phyloP scores from a whole-genome alignment of 2,329 filamentous ascomycete species.

The Zelopaecilomyces penicillatus region DNA sequence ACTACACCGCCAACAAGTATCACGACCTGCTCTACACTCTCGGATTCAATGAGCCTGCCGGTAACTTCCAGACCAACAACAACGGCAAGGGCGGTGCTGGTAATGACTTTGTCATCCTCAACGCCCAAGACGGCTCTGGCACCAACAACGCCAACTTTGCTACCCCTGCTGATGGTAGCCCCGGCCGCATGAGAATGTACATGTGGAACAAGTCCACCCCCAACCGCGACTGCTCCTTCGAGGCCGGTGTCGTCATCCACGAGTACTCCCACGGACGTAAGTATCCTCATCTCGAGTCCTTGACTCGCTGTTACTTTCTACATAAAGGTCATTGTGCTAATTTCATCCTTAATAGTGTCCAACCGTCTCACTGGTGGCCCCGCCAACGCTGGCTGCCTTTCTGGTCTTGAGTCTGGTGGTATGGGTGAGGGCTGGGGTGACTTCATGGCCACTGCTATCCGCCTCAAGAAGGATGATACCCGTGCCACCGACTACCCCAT shows the following conservation, averaged over 20 bases:
- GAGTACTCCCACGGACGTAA: slow-evolving; percentile 45
- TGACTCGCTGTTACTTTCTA: not conserved
- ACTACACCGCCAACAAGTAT: slow-evolving; percentile 52
- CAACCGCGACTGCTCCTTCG: slow-evolving; percentile 46
- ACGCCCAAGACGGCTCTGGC: slow-evolving; percentile 46
- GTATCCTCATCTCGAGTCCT: slow-evolving; percentile 10
- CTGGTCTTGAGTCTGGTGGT: slow-evolving; percentile 39
- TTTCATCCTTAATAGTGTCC: slow-evolving; percentile 30
- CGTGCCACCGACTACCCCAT: slow-evolving; percentile 38
- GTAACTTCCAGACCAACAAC: slow-evolving; percentile 54
- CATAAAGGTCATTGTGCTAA: slow-evolving; percentile 10
- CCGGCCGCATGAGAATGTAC: slow-evolving; percentile 51
- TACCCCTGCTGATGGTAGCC: slow-evolving; percentile 42
- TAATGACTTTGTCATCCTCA: slow-evolving; percentile 45
- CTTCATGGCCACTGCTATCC: slow-evolving; percentile 44
- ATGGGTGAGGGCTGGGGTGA: slow-evolving; percentile 54
- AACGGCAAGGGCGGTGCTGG: slow-evolving; percentile 42
- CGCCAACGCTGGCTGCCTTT: slow-evolving; percentile 41
- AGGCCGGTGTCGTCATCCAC: slow-evolving; percentile 52
- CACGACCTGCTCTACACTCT: slow-evolving; percentile 51
- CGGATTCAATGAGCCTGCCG: slow-evolving; percentile 49
- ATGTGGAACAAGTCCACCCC: slow-evolving; percentile 43
- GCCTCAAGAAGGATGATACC: slow-evolving; percentile 37
- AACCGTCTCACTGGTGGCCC: slow-evolving; percentile 52
- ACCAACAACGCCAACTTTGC: slow-evolving; percentile 52